Evolutionary conservation across 805 yeast species (phyloP), one percentile per base, ranked within the genome.

Genomic region (Saccharomyces cerevisiae): DNA sequence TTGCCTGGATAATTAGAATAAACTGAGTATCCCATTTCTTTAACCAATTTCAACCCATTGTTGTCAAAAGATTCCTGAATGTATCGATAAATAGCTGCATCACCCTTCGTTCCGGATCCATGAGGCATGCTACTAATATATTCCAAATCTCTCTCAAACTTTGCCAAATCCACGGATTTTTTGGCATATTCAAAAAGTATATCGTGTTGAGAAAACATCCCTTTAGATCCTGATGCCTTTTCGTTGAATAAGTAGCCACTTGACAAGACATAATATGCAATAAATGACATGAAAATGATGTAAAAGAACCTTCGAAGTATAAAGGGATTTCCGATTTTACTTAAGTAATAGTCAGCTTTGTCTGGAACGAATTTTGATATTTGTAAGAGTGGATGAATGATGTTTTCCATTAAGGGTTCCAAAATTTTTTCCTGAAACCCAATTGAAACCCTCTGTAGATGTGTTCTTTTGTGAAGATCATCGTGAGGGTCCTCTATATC

Each of bases 91-190:
- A 89, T 69, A 0, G 88, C 75, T 54, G 81, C 67, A 66, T 89
- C 96, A 26, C 96, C 97, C n/a, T 80, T 79, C 1, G 97, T 84
- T 3, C 97, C 97, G 0, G 96, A 82, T 53, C 83, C 68, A 66
- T 89, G 97, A 1, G 96, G 87, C 80, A 89, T 79, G 3, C 85
- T 78, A 13, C 89, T 81, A 36, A 89, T 65, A 62, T 87, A 87
- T 60, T 86, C 85, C 53, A 86, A 63, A 57, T 83, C 80, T 47
- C 79, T 84, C 61, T 83, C 82, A 69, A 91, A 75, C n/a, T 79
- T 66, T 26, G 77, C 75, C 11, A 74, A 67, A 62, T 81, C 84
- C 27, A 87, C 73, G 48, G 76, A 74, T 14, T 70, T 67, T 27
- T 72, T 70, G 4, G 84, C 71, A 49, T 78, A 77, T 2, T 71